These are phyloP conservation scores for Globisporangium cederbergense DNA, from an alignment of 352 stramenopile genomes.

Conservation along the genomic window DNA sequence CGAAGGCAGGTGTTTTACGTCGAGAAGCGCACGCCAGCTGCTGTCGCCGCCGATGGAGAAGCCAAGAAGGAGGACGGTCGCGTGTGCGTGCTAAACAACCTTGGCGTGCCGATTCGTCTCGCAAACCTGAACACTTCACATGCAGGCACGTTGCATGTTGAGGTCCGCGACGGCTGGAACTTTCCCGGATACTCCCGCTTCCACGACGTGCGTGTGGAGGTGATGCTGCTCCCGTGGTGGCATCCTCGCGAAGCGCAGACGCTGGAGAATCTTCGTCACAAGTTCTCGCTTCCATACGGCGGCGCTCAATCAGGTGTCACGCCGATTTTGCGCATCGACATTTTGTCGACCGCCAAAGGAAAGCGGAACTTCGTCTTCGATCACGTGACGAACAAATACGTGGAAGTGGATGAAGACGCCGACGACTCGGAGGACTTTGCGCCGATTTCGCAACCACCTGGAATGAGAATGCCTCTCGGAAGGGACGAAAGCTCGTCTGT, in stretches of 20 bases:
- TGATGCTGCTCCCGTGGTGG: slow-evolving; percentile 86
- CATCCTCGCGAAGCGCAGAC: slow-evolving; percentile 65
- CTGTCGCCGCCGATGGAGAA: slow-evolving; percentile 73
- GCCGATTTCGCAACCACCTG: slow-evolving; percentile 18
- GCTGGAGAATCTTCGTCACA: slow-evolving; percentile 75
- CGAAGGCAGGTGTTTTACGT: slow-evolving; percentile 69
- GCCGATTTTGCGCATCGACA: slow-evolving; percentile 77
- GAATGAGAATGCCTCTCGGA: slow-evolving; percentile 18
- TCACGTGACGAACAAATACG: slow-evolving; percentile 80
- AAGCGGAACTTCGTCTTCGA: slow-evolving; percentile 87
- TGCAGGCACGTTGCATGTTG: slow-evolving; percentile 71
- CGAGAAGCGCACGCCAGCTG: slow-evolving; percentile 71
- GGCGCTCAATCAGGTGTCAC: slow-evolving; percentile 85
- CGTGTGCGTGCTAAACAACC: slow-evolving; percentile 87
- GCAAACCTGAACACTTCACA: slow-evolving; percentile 87
- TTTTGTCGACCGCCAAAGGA: slow-evolving; percentile 60
- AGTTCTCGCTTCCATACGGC: slow-evolving; percentile 79
- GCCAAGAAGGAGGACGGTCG: slow-evolving; percentile 82
- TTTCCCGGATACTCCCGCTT: slow-evolving; percentile 81
- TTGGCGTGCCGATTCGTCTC: slow-evolving; percentile 83
- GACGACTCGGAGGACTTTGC: slow-evolving; percentile 31
- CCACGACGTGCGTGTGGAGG: slow-evolving; percentile 80
- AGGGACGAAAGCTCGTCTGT: slow-evolving; percentile 57
- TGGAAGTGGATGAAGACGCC: slow-evolving; percentile 76
- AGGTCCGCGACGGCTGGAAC: slow-evolving; percentile 84